Conservation (phyloP, 345 rosid genomes). For the Euphorbia peplus region DNA sequence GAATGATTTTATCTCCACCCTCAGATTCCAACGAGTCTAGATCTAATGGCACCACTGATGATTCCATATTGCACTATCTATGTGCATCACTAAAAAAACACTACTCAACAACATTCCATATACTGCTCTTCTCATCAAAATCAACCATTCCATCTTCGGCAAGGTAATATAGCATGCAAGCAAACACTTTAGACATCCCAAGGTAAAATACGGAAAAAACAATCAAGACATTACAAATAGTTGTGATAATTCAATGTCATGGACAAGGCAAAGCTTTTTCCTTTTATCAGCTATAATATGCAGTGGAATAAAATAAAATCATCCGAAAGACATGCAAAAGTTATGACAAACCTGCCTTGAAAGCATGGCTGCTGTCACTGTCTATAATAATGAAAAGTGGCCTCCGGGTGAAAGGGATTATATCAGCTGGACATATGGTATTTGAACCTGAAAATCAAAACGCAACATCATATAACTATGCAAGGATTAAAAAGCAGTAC, state of each 20-base stretch:
- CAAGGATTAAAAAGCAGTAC: neutral
- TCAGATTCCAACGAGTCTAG: no score
- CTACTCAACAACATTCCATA: neutral
- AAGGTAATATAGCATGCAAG: neutral
- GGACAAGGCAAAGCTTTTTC: neutral
- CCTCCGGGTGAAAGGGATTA: conserved; percentile 89
- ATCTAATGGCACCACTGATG: no score
- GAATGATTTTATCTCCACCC: no score
- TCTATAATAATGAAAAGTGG: conserved; percentile 93
- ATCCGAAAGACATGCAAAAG: conserved; percentile 34
- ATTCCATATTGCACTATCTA: neutral
- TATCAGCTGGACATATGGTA: conserved; percentile 85
- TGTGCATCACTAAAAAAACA: neutral
- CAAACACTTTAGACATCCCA: neutral
- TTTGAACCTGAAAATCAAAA: conserved; percentile 52
- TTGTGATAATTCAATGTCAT: neutral
- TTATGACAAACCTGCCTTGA: conserved; percentile 99
- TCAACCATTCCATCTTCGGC: neutral
- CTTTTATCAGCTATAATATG: neutral
- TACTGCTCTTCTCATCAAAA: neutral
- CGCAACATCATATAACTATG: conserved; percentile 6
- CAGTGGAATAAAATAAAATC: conserved; percentile 1
- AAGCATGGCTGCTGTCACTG: conserved; percentile 97
- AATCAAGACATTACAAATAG: neutral
- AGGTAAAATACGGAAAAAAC: neutral